phyloP scores from a whole-genome alignment of 2,329 filamentous ascomycete genomes.

The Colletotrichum sp. region DNA sequence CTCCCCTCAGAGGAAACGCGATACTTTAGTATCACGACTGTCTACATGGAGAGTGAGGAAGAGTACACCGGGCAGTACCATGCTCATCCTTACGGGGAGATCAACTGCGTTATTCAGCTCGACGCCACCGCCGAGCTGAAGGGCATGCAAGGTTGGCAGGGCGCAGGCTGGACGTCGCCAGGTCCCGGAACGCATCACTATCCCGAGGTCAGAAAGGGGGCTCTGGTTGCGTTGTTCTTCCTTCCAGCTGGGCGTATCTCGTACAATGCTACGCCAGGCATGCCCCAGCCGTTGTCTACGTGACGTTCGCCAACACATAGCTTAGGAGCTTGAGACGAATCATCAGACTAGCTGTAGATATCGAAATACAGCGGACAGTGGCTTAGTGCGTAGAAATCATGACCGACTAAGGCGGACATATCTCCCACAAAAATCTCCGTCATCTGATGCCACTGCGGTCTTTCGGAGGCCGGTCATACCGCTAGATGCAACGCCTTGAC shows the following conservation, averaged over 20 bases:
- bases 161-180: conserved; percentile 59
- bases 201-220: conserved; percentile 54
- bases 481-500: neutral
- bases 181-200: conserved; percentile 63
- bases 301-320: neutral
- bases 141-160: conserved; percentile 62
- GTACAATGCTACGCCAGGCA: conserved; percentile 49
- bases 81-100: conserved; percentile 58
- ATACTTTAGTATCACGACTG: conserved; percentile 61
- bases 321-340: neutral
- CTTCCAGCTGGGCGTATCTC: conserved; percentile 59
- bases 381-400: neutral
- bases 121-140: conserved; percentile 54
- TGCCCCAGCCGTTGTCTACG: conserved; percentile 40
- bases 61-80: conserved; percentile 57
- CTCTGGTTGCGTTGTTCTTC: conserved; percentile 59
- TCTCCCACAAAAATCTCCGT: neutral
- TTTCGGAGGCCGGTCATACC: neutral
- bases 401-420: neutral
- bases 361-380: neutral
- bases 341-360: neutral
- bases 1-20: conserved; percentile 49
- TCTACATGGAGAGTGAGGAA: conserved; percentile 59
- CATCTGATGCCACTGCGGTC: neutral
- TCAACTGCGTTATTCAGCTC: conserved; percentile 59